Evolutionary conservation across 2,329 filamentous ascomycete genomes (phyloP).

Genomic region (Xylariaceae sp.): DNA sequence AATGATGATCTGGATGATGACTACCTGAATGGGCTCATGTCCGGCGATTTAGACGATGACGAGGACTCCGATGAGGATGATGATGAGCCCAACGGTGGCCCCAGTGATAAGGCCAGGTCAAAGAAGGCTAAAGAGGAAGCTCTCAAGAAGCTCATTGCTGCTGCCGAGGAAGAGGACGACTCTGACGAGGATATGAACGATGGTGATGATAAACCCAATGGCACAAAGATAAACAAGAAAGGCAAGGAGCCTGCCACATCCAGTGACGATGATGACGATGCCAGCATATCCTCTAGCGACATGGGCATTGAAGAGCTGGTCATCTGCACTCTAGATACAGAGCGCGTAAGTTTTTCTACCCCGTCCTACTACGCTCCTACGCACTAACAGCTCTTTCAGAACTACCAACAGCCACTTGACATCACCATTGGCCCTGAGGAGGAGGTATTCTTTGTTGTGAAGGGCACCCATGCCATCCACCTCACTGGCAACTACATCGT

Average conservation of each 20-base stretch:
- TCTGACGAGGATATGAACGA: constrained; percentile 71
- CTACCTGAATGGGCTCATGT: constrained; percentile 62
- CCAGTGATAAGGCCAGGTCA: constrained; percentile 87
- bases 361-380: constrained; percentile 24
- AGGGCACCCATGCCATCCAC: constrained; percentile 87
- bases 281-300: constrained; percentile 63
- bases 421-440: constrained; percentile 90
- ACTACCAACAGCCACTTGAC: constrained; percentile 94
- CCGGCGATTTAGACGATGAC: constrained; percentile 54
- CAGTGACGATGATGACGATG: constrained; percentile 53
- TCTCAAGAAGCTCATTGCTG: constrained; percentile 77
- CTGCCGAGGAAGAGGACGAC: constrained; percentile 64
- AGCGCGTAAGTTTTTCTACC: constrained; percentile 68
- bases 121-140: constrained; percentile 85
- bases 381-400: constrained; percentile 56
- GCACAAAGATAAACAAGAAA: constrained; percentile 66
- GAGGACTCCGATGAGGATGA: constrained; percentile 55
- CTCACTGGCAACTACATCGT: constrained; percentile 97
- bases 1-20: constrained; percentile 72
- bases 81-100: constrained; percentile 83
- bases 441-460: constrained; percentile 89
- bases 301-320: constrained; percentile 86
- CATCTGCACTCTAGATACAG: constrained; percentile 92
- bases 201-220: constrained; percentile 64
- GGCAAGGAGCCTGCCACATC: constrained; percentile 70